phyloP scores from a whole-genome alignment of 1,139 yeast genomes.

The Debaryomycetaceae sp. region DNA sequence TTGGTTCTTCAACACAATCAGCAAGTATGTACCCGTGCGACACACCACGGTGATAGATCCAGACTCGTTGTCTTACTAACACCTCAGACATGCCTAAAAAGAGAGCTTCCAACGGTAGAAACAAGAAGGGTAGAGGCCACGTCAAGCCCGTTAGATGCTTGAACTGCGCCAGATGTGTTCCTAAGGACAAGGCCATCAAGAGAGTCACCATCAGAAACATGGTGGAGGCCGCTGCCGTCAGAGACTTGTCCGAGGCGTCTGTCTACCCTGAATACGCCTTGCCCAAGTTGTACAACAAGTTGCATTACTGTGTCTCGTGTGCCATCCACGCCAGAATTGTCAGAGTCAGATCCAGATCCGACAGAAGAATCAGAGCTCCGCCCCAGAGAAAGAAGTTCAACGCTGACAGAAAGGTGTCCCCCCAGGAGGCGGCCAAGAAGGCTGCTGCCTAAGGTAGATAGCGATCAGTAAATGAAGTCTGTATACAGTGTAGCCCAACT shows the following conservation, averaged over 20 bases:
- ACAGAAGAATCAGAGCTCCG: slow-evolving; percentile 98
- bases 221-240: slow-evolving; percentile 99
- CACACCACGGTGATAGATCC: slow-evolving; percentile 1
- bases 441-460: too few relatives aligned
- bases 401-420: slow-evolving; percentile 94
- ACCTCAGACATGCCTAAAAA: slow-evolving; percentile 91
- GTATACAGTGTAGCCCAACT: too few relatives aligned
- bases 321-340: slow-evolving; percentile 99
- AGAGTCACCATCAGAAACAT: slow-evolving; percentile 99
- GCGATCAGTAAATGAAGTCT: too few relatives aligned
- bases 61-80: slow-evolving; percentile 7
- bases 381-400: slow-evolving; percentile 99
- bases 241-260: slow-evolving; percentile 99
- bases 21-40: slow-evolving; percentile 6
- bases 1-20: slow-evolving; percentile 9
- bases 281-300: slow-evolving; percentile 99
- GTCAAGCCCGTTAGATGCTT: slow-evolving; percentile 99
- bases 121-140: slow-evolving; percentile 99
- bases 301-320: slow-evolving; percentile 99
- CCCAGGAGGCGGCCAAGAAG: slow-evolving; percentile 97
- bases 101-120: slow-evolving; percentile 99
- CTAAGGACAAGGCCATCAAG: slow-evolving; percentile 99
- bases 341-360: slow-evolving; percentile 98
- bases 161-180: slow-evolving; percentile 99
- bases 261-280: slow-evolving; percentile 99